Evolutionary conservation across 805 yeast genomes (phyloP).

Genomic region (Starmerella stigmatis): DNA sequence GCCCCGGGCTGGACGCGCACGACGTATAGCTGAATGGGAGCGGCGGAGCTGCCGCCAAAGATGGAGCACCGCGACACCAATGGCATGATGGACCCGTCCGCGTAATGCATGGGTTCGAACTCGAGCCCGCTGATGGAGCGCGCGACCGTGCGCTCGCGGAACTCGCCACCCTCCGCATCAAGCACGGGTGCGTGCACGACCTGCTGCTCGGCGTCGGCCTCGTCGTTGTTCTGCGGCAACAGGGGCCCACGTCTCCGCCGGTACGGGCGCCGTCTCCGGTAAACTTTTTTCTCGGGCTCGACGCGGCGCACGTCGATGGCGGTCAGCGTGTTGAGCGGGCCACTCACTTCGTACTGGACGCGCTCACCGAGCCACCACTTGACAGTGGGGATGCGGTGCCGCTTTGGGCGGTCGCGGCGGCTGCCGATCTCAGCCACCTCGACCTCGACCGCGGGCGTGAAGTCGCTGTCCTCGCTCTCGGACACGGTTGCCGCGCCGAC

Average conservation of each 20-base stretch:
- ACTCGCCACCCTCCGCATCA: slow-evolving; percentile 6
- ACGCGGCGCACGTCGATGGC: slow-evolving; percentile 22
- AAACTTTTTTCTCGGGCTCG: slow-evolving; percentile 13
- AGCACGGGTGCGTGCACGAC: slow-evolving; percentile 15
- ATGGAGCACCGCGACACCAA: slow-evolving; percentile 7
- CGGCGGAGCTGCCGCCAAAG: slow-evolving; percentile 8
- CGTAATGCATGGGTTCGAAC: slow-evolving; percentile 10
- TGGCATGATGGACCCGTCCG: slow-evolving; percentile 12
- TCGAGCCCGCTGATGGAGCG: slow-evolving; percentile 13
- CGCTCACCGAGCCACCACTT: slow-evolving; percentile 22
- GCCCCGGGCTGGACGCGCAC: slow-evolving; percentile 17
- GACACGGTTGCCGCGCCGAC: slow-evolving; percentile 11
- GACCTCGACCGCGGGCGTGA: slow-evolving; percentile 1
- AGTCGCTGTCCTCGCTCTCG: slow-evolving; percentile 9
- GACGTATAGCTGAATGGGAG: slow-evolving; percentile 16
- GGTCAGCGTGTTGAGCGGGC: slow-evolving; percentile 13
- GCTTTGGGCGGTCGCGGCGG: slow-evolving; percentile 11
- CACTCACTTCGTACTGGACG: slow-evolving; percentile 17
- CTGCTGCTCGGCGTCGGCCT: slow-evolving; percentile 7
- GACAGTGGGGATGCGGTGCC: slow-evolving; percentile 21
- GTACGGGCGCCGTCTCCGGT: slow-evolving; percentile 9
- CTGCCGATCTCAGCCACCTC: slow-evolving; percentile 1
- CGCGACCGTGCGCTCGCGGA: slow-evolving; percentile 20
- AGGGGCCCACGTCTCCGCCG: slow-evolving; percentile 11
- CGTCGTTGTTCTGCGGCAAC: slow-evolving; percentile 1